Evolutionary conservation across 257 asterid genomes (phyloP).

Genomic region (Capsicum baccatum): DNA sequence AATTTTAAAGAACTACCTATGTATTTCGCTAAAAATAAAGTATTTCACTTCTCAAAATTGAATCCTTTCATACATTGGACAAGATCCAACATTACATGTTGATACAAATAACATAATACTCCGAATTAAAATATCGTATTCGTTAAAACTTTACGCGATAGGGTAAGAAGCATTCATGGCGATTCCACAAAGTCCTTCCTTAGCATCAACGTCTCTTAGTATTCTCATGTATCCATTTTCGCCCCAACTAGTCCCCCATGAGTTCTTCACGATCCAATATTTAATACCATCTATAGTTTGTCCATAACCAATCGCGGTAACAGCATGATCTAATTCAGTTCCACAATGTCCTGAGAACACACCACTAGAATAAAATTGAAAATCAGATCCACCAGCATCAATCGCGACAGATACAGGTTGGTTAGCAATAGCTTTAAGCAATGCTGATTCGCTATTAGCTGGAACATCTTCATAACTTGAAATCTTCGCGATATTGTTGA

Average conservation of each 20-base stretch:
- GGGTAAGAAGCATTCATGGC: neutral
- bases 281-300: constrained; percentile 33
- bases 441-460: too few relatives aligned
- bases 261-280: constrained; percentile 48
- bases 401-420: too few relatives aligned
- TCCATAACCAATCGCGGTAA: constrained; percentile 48
- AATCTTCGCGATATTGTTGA: constrained; percentile 27
- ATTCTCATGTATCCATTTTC: constrained; percentile 30
- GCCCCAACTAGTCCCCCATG: neutral
- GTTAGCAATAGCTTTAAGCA: too few relatives aligned
- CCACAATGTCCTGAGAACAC: constrained; percentile 48
- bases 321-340: constrained; percentile 49
- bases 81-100: neutral
- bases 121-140: neutral
- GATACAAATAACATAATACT: neutral
- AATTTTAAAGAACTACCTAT: neutral
- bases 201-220: constrained; percentile 37
- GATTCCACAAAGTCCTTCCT: neutral
- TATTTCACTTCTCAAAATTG: neutral
- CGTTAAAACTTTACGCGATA: neutral
- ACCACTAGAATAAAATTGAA: constrained; percentile 29
- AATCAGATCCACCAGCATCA: too few relatives aligned
- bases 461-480: too few relatives aligned
- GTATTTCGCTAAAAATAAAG: neutral
- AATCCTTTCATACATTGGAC: neutral